Evolutionary conservation across 805 yeast genomes (phyloP), one percentile per base, ranked within the genome.

Genomic region (Kuraishia borneana): DNA sequence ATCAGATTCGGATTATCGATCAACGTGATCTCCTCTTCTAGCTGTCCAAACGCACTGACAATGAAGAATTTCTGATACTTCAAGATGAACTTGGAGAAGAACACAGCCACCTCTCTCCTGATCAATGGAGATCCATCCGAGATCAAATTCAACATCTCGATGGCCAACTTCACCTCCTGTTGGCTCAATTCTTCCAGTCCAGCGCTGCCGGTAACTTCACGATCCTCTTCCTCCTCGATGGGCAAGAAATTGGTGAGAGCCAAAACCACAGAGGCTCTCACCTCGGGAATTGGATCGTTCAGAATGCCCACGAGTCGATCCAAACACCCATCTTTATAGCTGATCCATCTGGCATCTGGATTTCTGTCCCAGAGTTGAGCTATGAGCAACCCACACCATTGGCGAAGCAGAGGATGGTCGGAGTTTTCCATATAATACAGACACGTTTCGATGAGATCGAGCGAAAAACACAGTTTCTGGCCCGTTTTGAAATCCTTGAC

Each of bases 281-380:
- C 95, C 53, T 92, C 98, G 0, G 97, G 96, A 31, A 89, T 85
- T 0, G 96, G 95, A 50, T 92, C 97, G 41, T 70, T 72, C 13
- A 87, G 64, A 26, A 83, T 58, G 18, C 61, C 60, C 21, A 76
- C 51, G 20, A 89, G 46, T 42, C 68, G 68, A 17, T 65, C 72
- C 12, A 80, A 55, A 18, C 73, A 68, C 0, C 81, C 81, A 36
- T 76, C 79, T 42, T 77, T 73, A 43, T 73, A 67, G 18, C 79
- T 74, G 18, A 82, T 67, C 65, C 74, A 71, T 48, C 81, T 79
- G 9, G 88, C 87, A 36, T 84, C 87, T 0, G 80, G 69, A 43
- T 80, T 75, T 30, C 70, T 70, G 40, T 65, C 65, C 77, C 92
- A 80, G 19, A 87, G 58, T 46, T 83, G 89, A 0, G 92, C 76